These are phyloP conservation scores for Alisma plantagoaquatica DNA, from an alignment of 106 monocot species.

Conservation along the genomic window DNA sequence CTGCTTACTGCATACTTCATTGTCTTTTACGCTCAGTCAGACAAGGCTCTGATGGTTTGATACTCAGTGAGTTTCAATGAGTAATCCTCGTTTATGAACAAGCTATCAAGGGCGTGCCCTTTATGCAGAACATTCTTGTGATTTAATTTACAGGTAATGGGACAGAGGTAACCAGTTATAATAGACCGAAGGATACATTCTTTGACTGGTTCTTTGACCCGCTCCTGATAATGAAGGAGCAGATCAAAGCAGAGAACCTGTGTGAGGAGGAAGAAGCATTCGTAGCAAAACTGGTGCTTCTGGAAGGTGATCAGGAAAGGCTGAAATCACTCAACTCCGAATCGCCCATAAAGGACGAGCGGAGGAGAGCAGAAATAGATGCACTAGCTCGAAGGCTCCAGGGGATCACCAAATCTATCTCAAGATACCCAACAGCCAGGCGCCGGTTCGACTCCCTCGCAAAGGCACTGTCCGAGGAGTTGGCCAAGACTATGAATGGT, in stretches of 20 bases:
- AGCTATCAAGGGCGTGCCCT: background rate
- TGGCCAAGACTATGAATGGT: conserved; percentile 46
- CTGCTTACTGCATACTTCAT: conserved; percentile 56
- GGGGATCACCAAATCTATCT: conserved; percentile 90
- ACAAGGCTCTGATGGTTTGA: conserved; percentile 34
- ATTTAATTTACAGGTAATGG: conserved; percentile 33
- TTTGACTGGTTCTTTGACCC: conserved; percentile 96
- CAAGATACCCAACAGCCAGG: conserved; percentile 71
- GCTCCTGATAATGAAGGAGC: conserved; percentile 77
- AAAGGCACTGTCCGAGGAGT: conserved; percentile 52
- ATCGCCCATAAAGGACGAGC: conserved; percentile 18
- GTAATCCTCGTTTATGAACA: too few species aligned
- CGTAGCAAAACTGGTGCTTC: conserved; percentile 52
- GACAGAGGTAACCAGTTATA: conserved; percentile 55
- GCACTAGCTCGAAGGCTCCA: conserved; percentile 78
- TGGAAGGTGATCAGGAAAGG: conserved; percentile 40
- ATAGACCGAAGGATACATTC: conserved; percentile 61
- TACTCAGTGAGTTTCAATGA: conserved; percentile 38
- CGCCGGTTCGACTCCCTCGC: conserved; percentile 63
- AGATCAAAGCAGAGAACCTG: conserved; percentile 60
- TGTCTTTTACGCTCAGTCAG: conserved; percentile 40
- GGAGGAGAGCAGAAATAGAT: conserved; percentile 60
- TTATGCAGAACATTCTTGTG: background rate
- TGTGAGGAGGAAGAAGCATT: conserved; percentile 65
- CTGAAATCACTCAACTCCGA: conserved; percentile 21